Percentiles rank a stretch among this genome's conserved stretches.
These are phyloP conservation scores for Helenozyma rhizophorensis DNA, from an alignment of 805 yeast species.

Conservation along the genomic window DNA sequence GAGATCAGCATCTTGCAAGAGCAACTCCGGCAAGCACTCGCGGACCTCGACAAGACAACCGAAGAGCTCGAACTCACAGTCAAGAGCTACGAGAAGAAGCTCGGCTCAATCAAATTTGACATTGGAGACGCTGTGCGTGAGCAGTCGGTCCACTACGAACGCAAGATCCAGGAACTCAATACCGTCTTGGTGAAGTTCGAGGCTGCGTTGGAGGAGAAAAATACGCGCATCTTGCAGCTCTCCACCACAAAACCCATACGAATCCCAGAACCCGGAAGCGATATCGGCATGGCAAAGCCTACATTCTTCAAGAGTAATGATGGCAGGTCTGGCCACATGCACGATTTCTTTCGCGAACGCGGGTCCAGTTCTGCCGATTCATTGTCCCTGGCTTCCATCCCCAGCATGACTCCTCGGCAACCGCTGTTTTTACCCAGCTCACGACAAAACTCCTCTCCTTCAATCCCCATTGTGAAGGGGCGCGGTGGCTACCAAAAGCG, in stretches of 20 bases:
- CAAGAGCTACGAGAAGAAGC: slow-evolving; percentile 20
- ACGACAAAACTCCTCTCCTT: slow-evolving; percentile 1
- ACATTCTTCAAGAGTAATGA: no score
- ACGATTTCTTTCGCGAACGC: no score
- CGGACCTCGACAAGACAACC: slow-evolving; percentile 15
- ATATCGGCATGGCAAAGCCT: background rate
- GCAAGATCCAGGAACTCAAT: slow-evolving; percentile 31
- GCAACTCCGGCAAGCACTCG: slow-evolving; percentile 14
- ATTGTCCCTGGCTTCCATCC: slow-evolving; percentile 1
- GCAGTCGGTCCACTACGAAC: slow-evolving; percentile 27
- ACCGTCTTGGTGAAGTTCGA: slow-evolving; percentile 30
- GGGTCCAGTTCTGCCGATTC: slow-evolving; percentile 1
- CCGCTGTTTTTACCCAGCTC: background rate
- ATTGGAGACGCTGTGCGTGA: slow-evolving; percentile 22
- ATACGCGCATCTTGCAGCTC: slow-evolving; percentile 29
- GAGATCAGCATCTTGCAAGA: slow-evolving; percentile 16
- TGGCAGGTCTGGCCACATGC: no score
- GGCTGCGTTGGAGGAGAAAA: slow-evolving; percentile 33
- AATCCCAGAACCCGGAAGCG: slow-evolving; percentile 6
- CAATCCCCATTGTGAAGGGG: slow-evolving; percentile 33
- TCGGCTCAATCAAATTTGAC: slow-evolving; percentile 22
- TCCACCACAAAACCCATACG: slow-evolving; percentile 36
- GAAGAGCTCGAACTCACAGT: slow-evolving; percentile 13
- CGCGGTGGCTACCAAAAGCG: slow-evolving; percentile 44
- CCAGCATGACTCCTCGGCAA: slow-evolving; percentile 1